Conservation (phyloP, 495 filamentous ascomycete species). For the Viridothelium virens region DNA sequence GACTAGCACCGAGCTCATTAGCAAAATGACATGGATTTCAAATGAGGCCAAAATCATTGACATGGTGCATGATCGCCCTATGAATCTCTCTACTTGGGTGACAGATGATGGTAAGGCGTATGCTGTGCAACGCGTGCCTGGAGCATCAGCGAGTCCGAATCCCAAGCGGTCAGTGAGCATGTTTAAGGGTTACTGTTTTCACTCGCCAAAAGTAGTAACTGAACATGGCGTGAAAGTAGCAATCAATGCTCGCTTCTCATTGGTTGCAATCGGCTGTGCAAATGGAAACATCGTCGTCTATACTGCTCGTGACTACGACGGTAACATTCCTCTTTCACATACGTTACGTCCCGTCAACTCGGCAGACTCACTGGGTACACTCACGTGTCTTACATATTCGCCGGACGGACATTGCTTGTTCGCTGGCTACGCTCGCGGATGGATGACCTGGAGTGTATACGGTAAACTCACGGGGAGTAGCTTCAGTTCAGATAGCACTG, state of each 20-base stretch:
- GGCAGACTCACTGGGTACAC: constrained; percentile 50
- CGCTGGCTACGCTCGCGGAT: constrained; percentile 85
- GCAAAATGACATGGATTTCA: constrained; percentile 72
- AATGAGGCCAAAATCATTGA: constrained; percentile 59
- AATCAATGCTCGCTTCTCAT: constrained; percentile 88
- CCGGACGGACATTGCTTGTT: constrained; percentile 96
- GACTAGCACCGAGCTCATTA: constrained; percentile 84
- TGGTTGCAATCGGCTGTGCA: constrained; percentile 78
- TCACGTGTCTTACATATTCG: constrained; percentile 77
- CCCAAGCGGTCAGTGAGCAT: constrained; percentile 47
- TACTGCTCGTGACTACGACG: constrained; percentile 82
- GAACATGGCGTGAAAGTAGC: constrained; percentile 57
- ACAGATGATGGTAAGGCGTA: constrained; percentile 86
- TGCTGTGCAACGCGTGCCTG: constrained; percentile 68
- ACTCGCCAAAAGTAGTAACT: constrained; percentile 59
- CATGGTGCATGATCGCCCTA: constrained; percentile 94
- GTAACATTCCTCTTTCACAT: constrained; percentile 88
- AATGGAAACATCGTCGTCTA: constrained; percentile 80
- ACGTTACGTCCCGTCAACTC: constrained; percentile 60
- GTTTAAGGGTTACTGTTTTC: constrained; percentile 89
- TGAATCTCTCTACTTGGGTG: constrained; percentile 94
- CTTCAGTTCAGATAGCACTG: constrained; percentile 58
- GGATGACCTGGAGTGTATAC: constrained; percentile 95
- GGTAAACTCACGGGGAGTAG: constrained; percentile 79
- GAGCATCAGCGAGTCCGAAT: constrained; percentile 21